A percentile compares a stretch with the other conserved stretches of the same genome.
These are phyloP conservation scores for Suillus hirtellus DNA, from an alignment of 768 basidiomycete genomes.

Conservation along the genomic window DNA sequence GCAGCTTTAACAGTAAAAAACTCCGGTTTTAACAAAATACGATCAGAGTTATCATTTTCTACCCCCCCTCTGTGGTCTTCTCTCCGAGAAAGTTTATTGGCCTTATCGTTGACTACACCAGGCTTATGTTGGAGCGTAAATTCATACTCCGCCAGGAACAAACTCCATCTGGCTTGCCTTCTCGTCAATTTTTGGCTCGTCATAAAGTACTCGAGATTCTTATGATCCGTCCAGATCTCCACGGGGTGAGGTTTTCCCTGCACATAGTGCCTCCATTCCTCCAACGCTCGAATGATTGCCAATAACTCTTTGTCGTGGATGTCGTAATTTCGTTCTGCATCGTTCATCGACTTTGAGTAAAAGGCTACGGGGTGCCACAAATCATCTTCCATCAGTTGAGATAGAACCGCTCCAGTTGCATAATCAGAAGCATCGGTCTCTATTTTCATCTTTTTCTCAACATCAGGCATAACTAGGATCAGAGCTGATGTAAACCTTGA, in stretches of 20 bases:
- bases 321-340: constrained; percentile 42
- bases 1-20: too few species aligned
- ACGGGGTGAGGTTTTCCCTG: background rate
- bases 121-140: too few species aligned
- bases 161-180: background rate
- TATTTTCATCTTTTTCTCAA: background rate
- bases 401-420: background rate
- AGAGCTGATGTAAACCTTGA: too few species aligned
- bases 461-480: background rate
- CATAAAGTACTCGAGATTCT: constrained; percentile 40
- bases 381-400: background rate
- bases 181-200: constrained; percentile 25
- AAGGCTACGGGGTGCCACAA: constrained; percentile 33
- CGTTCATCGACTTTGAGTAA: constrained; percentile 26
- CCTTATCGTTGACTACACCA: too few species aligned
- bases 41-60: too few species aligned
- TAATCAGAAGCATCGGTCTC: constrained; percentile 7
- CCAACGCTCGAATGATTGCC: background rate
- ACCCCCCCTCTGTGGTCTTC: too few species aligned
- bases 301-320: constrained; percentile 32
- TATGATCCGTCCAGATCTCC: constrained; percentile 28
- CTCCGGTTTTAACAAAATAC: too few species aligned
- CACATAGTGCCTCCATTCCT: background rate
- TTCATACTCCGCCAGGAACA: too few species aligned
- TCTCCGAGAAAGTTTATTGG: too few species aligned